Evolutionary conservation across 208 protist species (phyloP).

Genomic region (Trypanosoma scelopori): DNA sequence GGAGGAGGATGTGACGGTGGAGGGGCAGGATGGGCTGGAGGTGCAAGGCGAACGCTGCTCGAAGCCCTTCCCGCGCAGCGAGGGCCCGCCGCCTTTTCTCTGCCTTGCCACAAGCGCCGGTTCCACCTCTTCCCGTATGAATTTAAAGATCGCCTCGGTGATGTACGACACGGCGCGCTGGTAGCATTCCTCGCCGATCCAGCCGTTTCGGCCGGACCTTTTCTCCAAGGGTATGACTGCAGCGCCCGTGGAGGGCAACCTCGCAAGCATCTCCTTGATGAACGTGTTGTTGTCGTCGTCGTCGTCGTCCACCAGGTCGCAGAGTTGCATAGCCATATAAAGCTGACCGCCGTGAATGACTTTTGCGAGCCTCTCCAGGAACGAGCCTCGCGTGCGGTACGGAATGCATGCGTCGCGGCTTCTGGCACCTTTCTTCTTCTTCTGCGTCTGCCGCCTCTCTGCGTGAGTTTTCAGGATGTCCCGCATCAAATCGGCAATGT

Average conservation of each 20-base stretch:
- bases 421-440: background rate
- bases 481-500: constrained; percentile 44
- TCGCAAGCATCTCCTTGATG: constrained; percentile 34
- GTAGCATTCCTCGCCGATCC: constrained; percentile 50
- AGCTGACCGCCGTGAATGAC: constrained; percentile 19
- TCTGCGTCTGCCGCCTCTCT: background rate
- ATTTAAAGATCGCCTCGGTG: constrained; percentile 26
- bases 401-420: background rate
- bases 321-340: constrained; percentile 33
- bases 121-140: constrained; percentile 51
- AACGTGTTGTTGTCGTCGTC: constrained; percentile 12
- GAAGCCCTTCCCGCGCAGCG: background rate
- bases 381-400: constrained; percentile 10
- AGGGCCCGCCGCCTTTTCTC: background rate
- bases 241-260: background rate
- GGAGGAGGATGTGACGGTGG: background rate
- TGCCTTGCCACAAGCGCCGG: constrained; percentile 31
- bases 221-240: constrained; percentile 25
- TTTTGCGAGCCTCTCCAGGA: constrained; percentile 20
- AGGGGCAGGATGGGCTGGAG: background rate
- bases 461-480: constrained; percentile 29
- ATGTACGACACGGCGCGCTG: constrained; percentile 34
- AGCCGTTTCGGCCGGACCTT: constrained; percentile 37
- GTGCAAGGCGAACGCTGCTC: background rate
- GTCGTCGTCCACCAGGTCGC: constrained; percentile 44